A percentile compares a stretch with the other conserved stretches of the same genome.
Conservation (phyloP, 2,329 filamentous ascomycete species). For the Neofusicoccum umdonicola region DNA sequence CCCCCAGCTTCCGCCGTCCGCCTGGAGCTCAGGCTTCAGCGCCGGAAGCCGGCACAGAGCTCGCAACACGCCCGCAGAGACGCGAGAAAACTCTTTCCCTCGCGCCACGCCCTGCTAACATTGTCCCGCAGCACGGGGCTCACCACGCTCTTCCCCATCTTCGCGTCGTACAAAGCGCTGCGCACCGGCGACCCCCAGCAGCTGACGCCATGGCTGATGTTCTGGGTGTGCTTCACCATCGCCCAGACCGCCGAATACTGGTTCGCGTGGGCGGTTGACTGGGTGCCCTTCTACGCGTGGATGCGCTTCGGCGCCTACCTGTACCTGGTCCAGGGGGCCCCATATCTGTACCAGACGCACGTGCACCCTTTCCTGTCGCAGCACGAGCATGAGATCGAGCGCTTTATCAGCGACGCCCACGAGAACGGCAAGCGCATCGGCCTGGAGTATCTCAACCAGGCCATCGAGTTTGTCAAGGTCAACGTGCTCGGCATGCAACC, state of each 20-base stretch:
- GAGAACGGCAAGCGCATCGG: constrained; percentile 75
- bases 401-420: constrained; percentile 79
- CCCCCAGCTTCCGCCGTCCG: background rate
- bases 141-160: constrained; percentile 91
- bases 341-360: constrained; percentile 77
- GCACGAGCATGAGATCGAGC: constrained; percentile 86
- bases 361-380: constrained; percentile 84
- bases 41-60: background rate
- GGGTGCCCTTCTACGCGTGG: constrained; percentile 94
- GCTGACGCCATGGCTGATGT: constrained; percentile 97
- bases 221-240: constrained; percentile 91
- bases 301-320: constrained; percentile 81
- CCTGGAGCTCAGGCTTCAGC: constrained; percentile 1
- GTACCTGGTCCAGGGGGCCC: constrained; percentile 93
- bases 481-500: constrained; percentile 77
- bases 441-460: constrained; percentile 54
- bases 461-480: constrained; percentile 61
- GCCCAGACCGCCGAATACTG: constrained; percentile 81
- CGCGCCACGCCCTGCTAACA: constrained; percentile 20
- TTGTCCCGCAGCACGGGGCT: constrained; percentile 65
- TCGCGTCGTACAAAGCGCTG: constrained; percentile 96
- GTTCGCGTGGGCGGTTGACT: constrained; percentile 80
- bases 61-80: too few relatives aligned
- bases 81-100: background rate
- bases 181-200: constrained; percentile 86